Conservation (phyloP, 306 rosid species). For the Alnus rubra region DNA sequence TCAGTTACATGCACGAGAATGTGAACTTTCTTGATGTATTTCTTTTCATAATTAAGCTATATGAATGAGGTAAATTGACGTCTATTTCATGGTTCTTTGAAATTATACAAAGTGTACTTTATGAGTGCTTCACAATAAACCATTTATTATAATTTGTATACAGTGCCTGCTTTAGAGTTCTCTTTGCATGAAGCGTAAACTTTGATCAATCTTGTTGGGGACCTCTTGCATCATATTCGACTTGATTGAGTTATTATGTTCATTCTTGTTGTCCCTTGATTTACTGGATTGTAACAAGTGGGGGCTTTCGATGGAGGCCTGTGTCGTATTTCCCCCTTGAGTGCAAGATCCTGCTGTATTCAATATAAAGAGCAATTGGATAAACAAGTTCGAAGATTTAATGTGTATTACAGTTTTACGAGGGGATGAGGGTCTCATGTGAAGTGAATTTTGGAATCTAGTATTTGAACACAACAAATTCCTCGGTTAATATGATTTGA, state of each 20-base stretch:
- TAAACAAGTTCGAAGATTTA: too few species aligned
- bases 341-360: too few species aligned
- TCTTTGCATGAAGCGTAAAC: not conserved
- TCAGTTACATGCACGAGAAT: conserved; percentile 49
- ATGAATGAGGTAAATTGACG: not conserved
- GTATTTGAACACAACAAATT: too few species aligned
- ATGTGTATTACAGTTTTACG: too few species aligned
- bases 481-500: too few species aligned
- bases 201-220: not conserved
- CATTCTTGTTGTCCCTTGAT: not conserved
- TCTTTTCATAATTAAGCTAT: not conserved
- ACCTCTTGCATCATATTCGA: not conserved
- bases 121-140: not conserved
- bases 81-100: not conserved
- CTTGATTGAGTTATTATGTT: not conserved
- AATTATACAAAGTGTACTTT: not conserved
- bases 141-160: not conserved
- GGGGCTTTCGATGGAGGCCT: too few species aligned
- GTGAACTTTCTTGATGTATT: conserved; percentile 34
- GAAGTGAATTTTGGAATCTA: too few species aligned
- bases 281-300: not conserved
- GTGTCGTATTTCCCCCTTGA: too few species aligned
- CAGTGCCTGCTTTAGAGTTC: not conserved
- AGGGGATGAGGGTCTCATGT: too few species aligned
- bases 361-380: too few species aligned